These are phyloP conservation scores for Bocquillonia castaneifolia DNA, from an alignment of 441 rosid species.

Conservation along the genomic window DNA sequence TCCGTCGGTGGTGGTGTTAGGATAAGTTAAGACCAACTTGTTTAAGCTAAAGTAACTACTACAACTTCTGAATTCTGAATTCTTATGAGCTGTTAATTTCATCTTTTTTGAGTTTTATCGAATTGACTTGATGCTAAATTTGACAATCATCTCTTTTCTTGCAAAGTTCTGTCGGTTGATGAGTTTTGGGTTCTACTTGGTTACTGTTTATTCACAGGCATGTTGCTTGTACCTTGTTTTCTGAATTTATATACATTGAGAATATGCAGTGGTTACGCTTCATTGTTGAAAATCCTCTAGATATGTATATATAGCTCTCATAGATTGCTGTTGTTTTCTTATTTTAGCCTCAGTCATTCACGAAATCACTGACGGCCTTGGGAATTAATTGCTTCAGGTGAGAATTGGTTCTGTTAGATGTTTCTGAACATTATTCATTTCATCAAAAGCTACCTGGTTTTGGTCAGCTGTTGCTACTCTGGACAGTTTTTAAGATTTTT, in stretches of 20 bases:
- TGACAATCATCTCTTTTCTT: slow-evolving; percentile 8
- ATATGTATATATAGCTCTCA: background rate
- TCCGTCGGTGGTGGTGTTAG: no score
- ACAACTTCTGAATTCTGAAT: no score
- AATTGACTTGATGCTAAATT: slow-evolving; percentile 4
- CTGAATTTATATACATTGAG: background rate
- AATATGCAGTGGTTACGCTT: background rate
- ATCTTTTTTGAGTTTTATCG: slow-evolving; percentile 16
- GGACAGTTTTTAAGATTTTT: background rate
- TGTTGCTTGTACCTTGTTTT: slow-evolving; percentile 13
- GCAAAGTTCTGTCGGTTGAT: slow-evolving; percentile 82
- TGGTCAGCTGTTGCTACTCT: background rate
- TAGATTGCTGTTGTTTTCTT: slow-evolving; percentile 13
- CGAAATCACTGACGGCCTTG: slow-evolving; percentile 83
- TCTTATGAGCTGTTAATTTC: no score
- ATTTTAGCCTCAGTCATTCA: slow-evolving; percentile 79
- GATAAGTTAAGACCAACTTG: no score
- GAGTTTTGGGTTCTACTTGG: slow-evolving; percentile 95
- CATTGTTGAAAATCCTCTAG: background rate
- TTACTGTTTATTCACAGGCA: slow-evolving; percentile 76
- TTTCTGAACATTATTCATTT: background rate
- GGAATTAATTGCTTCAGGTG: slow-evolving; percentile 98
- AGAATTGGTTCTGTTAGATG: slow-evolving; percentile 13
- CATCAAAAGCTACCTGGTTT: background rate
- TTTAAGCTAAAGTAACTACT: no score